Evolutionary conservation across 1,284 basidiomycete genomes (phyloP).

Genomic region (Ceratobasidium sp.): DNA sequence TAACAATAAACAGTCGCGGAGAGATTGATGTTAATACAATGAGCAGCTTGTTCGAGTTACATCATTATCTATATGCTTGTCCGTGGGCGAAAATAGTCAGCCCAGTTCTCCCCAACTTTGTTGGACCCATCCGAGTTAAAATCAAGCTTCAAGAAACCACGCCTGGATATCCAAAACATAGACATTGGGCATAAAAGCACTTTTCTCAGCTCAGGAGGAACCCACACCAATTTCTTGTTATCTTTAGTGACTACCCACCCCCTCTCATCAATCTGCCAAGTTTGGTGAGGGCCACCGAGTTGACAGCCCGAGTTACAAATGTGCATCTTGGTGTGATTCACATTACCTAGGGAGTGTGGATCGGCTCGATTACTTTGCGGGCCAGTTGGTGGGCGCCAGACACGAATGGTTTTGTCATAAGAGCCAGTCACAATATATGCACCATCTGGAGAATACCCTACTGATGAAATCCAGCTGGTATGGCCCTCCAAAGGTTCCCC

Average conservation of each 20-base stretch:
- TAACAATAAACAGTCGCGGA: too few species aligned
- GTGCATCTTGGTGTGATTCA: too few species aligned
- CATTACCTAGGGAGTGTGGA: too few species aligned
- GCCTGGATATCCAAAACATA: background rate
- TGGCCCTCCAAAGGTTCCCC: conserved; percentile 7
- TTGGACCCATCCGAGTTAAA: background rate
- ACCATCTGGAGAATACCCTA: conserved; percentile 3
- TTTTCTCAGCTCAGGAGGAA: background rate
- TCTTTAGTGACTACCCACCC: background rate
- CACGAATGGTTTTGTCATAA: background rate
- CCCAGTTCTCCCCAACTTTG: background rate
- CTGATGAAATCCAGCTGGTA: background rate
- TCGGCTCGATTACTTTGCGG: too few species aligned
- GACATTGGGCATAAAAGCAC: background rate
- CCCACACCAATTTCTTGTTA: background rate
- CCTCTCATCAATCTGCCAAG: background rate
- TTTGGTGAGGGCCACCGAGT: background rate
- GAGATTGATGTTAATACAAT: too few species aligned
- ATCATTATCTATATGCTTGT: too few species aligned
- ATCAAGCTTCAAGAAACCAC: background rate
- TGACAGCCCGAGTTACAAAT: too few species aligned
- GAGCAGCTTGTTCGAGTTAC: too few species aligned
- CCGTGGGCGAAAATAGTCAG: background rate
- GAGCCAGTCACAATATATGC: conserved; percentile 1
- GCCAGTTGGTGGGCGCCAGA: background rate